Percentiles rank a stretch among this genome's conserved stretches.
Evolutionary conservation across 768 basidiomycete genomes (phyloP).

Genomic region (Agaricus bisporus): DNA sequence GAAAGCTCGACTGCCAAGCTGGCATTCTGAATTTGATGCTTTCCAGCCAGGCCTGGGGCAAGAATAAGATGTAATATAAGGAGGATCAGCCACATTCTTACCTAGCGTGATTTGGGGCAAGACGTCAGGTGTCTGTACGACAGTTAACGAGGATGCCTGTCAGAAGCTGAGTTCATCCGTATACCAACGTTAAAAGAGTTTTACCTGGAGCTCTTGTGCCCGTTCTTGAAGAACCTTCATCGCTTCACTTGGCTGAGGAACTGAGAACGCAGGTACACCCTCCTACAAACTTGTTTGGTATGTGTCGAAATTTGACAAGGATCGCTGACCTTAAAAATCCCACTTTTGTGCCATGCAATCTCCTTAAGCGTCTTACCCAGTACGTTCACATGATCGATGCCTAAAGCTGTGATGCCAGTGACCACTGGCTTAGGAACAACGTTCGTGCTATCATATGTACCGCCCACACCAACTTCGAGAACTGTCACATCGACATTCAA

Average conservation of each 20-base stretch:
- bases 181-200: background rate
- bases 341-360: constrained; percentile 94
- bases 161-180: constrained; percentile 6
- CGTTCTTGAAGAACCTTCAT: constrained; percentile 60
- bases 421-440: constrained; percentile 88
- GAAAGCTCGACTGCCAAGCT: constrained; percentile 75
- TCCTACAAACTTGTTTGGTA: constrained; percentile 32
- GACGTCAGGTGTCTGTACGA: constrained; percentile 37
- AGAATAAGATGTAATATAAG: background rate
- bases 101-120: constrained; percentile 42
- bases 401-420: constrained; percentile 85
- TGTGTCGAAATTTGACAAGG: background rate
- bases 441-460: constrained; percentile 92
- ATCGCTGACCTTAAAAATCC: constrained; percentile 80
- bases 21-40: constrained; percentile 86
- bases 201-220: constrained; percentile 63
- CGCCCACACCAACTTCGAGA: constrained; percentile 95
- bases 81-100: constrained; percentile 48
- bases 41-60: constrained; percentile 71
- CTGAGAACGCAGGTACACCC: constrained; percentile 81
- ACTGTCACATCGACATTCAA: constrained; percentile 85
- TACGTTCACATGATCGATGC: constrained; percentile 85
- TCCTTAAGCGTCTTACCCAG: constrained; percentile 84
- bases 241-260: constrained; percentile 67
- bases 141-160: constrained; percentile 63